Base-by-base conservation (phyloP, 192 early-diverging fungal genomes). In the Podila clonocystis region DNA sequence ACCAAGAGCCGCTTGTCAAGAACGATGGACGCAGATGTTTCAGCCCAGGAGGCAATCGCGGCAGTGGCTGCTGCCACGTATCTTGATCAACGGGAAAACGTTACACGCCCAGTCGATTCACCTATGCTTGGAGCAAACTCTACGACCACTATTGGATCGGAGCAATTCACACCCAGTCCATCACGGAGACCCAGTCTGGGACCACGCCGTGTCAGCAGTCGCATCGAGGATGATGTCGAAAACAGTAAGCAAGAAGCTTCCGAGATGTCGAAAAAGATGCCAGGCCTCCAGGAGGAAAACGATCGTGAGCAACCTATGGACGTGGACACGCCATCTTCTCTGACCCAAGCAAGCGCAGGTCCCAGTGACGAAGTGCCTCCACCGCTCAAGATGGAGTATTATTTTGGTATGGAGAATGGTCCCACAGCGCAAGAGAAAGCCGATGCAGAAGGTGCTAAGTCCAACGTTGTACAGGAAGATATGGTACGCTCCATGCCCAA, bases 181-280 rank as follows among this genome's bases (percentile, higher is more conserved):
- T 6, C 58, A n/a, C 33, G 62, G 9, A 48, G 70, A 69, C 77
- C 67, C 11, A 73, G 66, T 19, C 58, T 80, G 4, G 77, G 77
- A 15, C 77, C 77, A 15, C 77, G 70, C n/a, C 50, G 66, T 1
- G 55, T 80, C 33, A 80, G 77, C 62, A 80, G 77, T 48, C 77
- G 77, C 13, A 41, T 80, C 15, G 76, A 68, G 29, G 58, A 65
- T n/a, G 57, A 69, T 20, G 20, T 45, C 41, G 29, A 28, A 24
- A 61, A 19, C 5, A 4, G 24, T 8, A 55, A 55, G 9, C 52
- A 24, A 2, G 52, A 55, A 55, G 52, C 19, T n/a, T 17, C 50
- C 19, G n/a, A 52, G 8, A 55, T 9, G 24, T 55, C 52, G 41
- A 45, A 45, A 26, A 55, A 24, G 52, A 55, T 55, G 52, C 52